These are phyloP conservation scores for Globisporangium iwayamae DNA, from an alignment of 352 stramenopile genomes.

Conservation along the genomic window DNA sequence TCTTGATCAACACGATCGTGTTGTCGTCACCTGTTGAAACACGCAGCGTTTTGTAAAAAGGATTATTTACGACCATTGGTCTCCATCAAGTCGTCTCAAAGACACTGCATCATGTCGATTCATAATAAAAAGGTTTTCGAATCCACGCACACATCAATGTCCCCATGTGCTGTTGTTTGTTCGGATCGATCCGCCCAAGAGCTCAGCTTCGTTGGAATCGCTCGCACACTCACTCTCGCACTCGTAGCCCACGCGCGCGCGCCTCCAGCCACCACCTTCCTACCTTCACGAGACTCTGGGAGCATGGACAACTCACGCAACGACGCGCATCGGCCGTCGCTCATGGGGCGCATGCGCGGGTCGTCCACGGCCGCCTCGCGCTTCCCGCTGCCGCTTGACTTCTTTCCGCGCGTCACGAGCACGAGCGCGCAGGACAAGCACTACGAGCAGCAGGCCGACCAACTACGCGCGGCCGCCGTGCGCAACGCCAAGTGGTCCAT, in stretches of 20 bases:
- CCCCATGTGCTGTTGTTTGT: not conserved
- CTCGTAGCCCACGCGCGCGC: not conserved
- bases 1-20: conserved; percentile 1
- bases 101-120: too few relatives aligned
- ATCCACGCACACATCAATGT: not conserved
- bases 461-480: conserved; percentile 35
- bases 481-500: conserved; percentile 50
- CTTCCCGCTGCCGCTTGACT: conserved; percentile 43
- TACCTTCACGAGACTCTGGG: not conserved
- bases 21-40: not conserved
- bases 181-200: not conserved
- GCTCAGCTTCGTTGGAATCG: not conserved
- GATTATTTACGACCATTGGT: not conserved
- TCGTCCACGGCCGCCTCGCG: conserved; percentile 15
- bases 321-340: conserved; percentile 23
- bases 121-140: not conserved
- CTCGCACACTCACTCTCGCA: not conserved
- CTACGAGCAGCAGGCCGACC: conserved; percentile 29
- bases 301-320: conserved; percentile 34
- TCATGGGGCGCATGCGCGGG: conserved; percentile 31
- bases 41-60: not conserved
- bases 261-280: not conserved
- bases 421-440: conserved; percentile 37
- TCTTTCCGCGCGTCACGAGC: conserved; percentile 38
- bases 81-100: not conserved